Evolutionary conservation across 495 filamentous ascomycete species (phyloP).

Genomic region (Hyaloscypha variabilis): DNA sequence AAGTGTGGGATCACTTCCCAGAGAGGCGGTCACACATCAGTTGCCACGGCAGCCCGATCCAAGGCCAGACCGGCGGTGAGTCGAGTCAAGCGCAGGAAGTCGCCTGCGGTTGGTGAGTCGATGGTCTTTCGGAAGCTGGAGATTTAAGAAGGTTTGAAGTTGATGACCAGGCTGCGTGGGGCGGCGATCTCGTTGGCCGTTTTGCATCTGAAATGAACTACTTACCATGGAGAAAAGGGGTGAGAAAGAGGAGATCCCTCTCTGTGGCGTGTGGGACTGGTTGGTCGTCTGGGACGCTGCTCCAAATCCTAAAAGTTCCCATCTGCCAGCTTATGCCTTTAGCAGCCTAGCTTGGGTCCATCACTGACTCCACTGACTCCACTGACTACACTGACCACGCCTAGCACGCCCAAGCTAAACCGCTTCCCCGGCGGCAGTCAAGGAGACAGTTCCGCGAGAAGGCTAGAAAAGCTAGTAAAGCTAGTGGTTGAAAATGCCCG

Average conservation of each 20-base stretch:
- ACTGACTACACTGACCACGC: not conserved
- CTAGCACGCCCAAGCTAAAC: not conserved
- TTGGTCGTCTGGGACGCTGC: no score
- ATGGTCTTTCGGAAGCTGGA: no score
- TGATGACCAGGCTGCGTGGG: not conserved
- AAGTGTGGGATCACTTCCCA: not conserved
- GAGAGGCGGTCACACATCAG: not conserved
- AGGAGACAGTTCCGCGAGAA: constrained; percentile 24
- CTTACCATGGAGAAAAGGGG: no score
- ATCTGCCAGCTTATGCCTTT: no score
- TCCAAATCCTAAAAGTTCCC: no score
- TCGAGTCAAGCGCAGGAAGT: not conserved
- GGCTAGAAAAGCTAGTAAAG: not conserved
- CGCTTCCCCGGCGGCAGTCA: constrained; percentile 27
- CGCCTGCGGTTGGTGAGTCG: not conserved
- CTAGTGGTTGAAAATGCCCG: not conserved
- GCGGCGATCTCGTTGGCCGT: not conserved
- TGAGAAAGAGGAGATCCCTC: no score
- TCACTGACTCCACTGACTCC: no score
- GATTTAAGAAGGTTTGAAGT: not conserved
- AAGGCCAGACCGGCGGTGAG: constrained; percentile 9
- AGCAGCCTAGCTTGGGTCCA: not conserved
- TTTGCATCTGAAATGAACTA: no score
- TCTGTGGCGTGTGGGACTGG: no score
- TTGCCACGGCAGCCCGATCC: not conserved